phyloP scores from a whole-genome alignment of 768 basidiomycete genomes.

The Strobilomyces echinocephalus region DNA sequence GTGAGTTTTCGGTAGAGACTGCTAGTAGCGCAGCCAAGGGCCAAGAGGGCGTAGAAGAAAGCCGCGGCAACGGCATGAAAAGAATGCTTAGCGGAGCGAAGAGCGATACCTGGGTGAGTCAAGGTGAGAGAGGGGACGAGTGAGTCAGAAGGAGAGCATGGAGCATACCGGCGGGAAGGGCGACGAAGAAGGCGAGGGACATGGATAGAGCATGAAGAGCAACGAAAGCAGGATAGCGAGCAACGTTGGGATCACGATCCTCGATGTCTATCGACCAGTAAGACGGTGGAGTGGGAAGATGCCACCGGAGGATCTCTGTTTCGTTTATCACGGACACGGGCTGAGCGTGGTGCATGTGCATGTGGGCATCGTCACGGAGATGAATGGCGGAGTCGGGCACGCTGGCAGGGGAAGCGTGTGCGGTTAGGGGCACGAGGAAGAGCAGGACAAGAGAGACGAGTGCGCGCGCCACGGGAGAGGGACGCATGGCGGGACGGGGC shows the following conservation, averaged over 20 bases:
- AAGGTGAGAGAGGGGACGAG: neutral
- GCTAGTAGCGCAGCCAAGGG: conserved; percentile 64
- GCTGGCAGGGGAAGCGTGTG: conserved; percentile 14
- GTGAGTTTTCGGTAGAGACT: conserved; percentile 73
- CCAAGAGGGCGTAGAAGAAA: conserved; percentile 56
- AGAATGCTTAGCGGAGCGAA: conserved; percentile 73
- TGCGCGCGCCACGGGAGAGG: neutral
- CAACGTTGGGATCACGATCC: conserved; percentile 37
- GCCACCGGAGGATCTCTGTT: conserved; percentile 59
- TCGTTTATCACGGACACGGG: conserved; percentile 71
- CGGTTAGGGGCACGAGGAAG: conserved; percentile 15
- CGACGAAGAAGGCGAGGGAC: conserved; percentile 76
- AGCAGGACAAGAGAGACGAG: conserved; percentile 7
- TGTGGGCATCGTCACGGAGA: conserved; percentile 35
- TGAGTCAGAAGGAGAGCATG: neutral
- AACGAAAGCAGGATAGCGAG: conserved; percentile 67
- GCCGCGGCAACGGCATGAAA: conserved; percentile 54
- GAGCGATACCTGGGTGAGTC: conserved; percentile 56
- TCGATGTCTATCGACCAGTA: conserved; percentile 82
- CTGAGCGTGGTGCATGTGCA: conserved; percentile 43
- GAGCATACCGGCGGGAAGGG: conserved; percentile 70
- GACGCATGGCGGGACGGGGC: conserved; percentile 5
- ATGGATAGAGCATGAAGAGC: conserved; percentile 68
- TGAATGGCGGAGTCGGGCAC: too few relatives aligned
- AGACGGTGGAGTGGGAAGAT: conserved; percentile 70